Base-by-base conservation (phyloP, 1,284 basidiomycete species). In the Dichomitus squalens region DNA sequence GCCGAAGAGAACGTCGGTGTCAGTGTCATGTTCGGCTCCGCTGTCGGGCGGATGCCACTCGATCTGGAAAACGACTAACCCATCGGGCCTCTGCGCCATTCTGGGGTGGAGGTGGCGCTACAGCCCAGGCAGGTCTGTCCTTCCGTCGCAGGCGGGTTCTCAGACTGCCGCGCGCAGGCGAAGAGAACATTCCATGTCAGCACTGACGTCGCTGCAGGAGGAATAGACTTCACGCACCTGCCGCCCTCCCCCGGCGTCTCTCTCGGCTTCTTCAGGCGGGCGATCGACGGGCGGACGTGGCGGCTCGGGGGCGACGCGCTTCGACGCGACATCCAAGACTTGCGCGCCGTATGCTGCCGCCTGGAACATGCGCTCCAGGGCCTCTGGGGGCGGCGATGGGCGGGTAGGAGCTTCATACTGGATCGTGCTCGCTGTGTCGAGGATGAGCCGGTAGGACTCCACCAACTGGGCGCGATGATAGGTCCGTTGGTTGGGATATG, bases 11-110 rank as follows among this genome's bases (percentile, higher is more conserved):
- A 39, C 27, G 35, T 11, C 43, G 18, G 14, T 21, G 20, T 47
- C 23, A 35, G 39, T 9, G 31, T 25, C 33, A 46, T 41, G 50
- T 16, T 53, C 16, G 40, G 58, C 11, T 49, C 25, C 33, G 21
- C 18, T 18, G 39, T 39, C 47, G 31, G 25, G 29, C 38, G 35
- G 25, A 2, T 90, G 90, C 62, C 88, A 74, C 58, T 88, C 21
- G 27, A 40, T 12, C 21, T 35, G 11, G 34, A 53, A 40, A 48
- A 47, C 49, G 21, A 75, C 79, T 70, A 68, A 91, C 89, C 90
- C 74, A 92, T 72, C 14, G 90, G 90, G 1, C 90, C 90, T 64
- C 90, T 74, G 55, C 90, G 78, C 90, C 90, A 92, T 76, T 92
- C 90, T 5, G 90, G 90, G 56, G 90, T 92, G 53, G 89, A 86